Percentiles rank a stretch among this genome's conserved stretches.
These are phyloP conservation scores for Coffea eugenioides DNA, from an alignment of 257 asterid genomes.

Conservation along the genomic window DNA sequence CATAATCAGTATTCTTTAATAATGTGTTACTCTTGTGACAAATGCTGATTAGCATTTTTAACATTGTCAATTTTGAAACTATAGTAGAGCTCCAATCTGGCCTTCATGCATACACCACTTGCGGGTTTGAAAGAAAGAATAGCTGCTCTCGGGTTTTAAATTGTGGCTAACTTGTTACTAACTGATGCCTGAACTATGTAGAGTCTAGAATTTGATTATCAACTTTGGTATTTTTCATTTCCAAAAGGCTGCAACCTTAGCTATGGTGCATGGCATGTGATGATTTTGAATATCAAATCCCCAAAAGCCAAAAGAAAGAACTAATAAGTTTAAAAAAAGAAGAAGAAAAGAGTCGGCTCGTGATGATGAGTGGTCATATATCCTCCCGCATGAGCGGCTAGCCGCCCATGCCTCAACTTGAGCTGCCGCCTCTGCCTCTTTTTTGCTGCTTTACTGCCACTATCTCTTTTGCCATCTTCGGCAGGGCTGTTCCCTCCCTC, in stretches of 20 bases:
- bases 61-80: no score
- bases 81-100: background rate
- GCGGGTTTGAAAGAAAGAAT: background rate
- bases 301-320: background rate
- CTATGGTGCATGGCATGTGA: conserved; percentile 20
- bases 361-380: conserved; percentile 5
- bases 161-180: background rate
- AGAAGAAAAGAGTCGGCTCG: background rate
- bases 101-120: background rate
- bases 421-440: background rate
- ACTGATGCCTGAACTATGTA: background rate
- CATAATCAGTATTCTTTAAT: no score
- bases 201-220: background rate
- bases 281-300: conserved; percentile 13
- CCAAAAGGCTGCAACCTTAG: conserved; percentile 8
- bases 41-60: no score
- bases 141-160: background rate
- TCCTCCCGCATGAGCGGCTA: conserved; percentile 15
- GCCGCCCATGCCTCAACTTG: conserved; percentile 27
- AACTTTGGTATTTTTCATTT: background rate
- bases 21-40: no score
- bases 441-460: background rate
- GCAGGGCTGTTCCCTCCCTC: background rate
- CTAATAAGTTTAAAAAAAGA: no score
- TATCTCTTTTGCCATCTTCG: conserved; percentile 9